Evolutionary conservation across 345 rosid species (phyloP), one percentile per base, ranked within the genome.

Genomic region (Erysimum cheiranthoides): DNA sequence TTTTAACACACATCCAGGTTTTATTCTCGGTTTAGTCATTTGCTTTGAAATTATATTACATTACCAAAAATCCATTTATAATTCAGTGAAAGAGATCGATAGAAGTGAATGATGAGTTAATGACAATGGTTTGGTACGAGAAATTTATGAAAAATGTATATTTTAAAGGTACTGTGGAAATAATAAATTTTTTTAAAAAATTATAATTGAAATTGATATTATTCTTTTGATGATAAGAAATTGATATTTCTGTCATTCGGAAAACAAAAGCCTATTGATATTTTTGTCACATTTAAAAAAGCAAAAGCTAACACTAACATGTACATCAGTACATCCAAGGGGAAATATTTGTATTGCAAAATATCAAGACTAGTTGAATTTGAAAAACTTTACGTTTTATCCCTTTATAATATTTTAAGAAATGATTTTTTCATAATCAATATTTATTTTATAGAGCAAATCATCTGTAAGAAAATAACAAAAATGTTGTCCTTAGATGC

Each of bases 1-100:
- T 43, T 70, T 54, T 69, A 69, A 36, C 61, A n/a, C n/a, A n/a
- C 36, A 21, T 21, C 25, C 25, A 16, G 2, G 10, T n/a, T 47
- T 47, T 16, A 46, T 46, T 17, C 25, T 16, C 25, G 5, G n/a
- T 13, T 14, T 13, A 13, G 5, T 6, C 16, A 2, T 6, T 16
- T 47, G 52, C 25, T 8, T 46, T 7, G 16, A 6, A n/a, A 2
- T n/a, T n/a, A 10, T 46, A n/a, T 16, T 46, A 7, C 4, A 6
- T 16, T n/a, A 9, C 46, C n/a, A 32, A 21, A 21, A 21, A 1
- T 21, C 25, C 25, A 21, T 21, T 32, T 32, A 32, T n/a, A 45
- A n/a, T 45, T 45, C 50, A n/a, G 50, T n/a, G 18, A n/a, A 45
- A 40, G n/a, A 40, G 4, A n/a, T n/a, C n/a, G n/a, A 13, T 45